Percentiles rank a stretch among this genome's conserved stretches.
These are phyloP conservation scores for Shiraia sp. DNA, from an alignment of 2,329 filamentous ascomycete genomes.

Conservation along the genomic window DNA sequence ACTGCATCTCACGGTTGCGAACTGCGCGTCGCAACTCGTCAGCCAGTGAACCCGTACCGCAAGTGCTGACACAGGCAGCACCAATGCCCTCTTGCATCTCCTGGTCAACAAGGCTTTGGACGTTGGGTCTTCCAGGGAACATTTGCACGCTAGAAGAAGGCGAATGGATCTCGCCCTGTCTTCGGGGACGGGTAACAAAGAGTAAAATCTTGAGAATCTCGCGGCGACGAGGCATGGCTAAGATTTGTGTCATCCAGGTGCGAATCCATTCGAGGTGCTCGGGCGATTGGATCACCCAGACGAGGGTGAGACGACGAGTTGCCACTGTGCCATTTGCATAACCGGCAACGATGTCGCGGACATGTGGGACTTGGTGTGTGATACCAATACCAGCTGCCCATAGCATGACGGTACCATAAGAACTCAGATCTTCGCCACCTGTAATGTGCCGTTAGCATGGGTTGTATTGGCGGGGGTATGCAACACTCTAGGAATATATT, in stretches of 20 bases:
- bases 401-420: slow-evolving; percentile 88
- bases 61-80: slow-evolving; percentile 85
- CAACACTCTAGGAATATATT: slow-evolving; percentile 32
- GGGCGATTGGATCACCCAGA: slow-evolving; percentile 91
- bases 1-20: slow-evolving; percentile 64
- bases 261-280: slow-evolving; percentile 92
- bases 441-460: slow-evolving; percentile 32
- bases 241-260: slow-evolving; percentile 85
- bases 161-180: slow-evolving; percentile 75
- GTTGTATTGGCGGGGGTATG: slow-evolving; percentile 13
- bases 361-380: slow-evolving; percentile 89
- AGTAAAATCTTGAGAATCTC: slow-evolving; percentile 85
- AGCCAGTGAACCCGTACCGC: slow-evolving; percentile 72
- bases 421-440: slow-evolving; percentile 81
- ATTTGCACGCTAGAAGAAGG: slow-evolving; percentile 83
- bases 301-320: slow-evolving; percentile 77
- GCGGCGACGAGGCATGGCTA: slow-evolving; percentile 77
- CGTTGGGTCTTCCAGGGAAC: slow-evolving; percentile 86
- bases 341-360: slow-evolving; percentile 65
- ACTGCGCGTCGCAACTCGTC: slow-evolving; percentile 75
- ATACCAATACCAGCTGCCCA: slow-evolving; percentile 94
- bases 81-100: slow-evolving; percentile 83
- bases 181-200: slow-evolving; percentile 86
- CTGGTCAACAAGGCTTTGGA: slow-evolving; percentile 75
- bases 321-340: slow-evolving; percentile 73